phyloP scores from a whole-genome alignment of 257 asterid genomes.

The Petunia secreta region DNA sequence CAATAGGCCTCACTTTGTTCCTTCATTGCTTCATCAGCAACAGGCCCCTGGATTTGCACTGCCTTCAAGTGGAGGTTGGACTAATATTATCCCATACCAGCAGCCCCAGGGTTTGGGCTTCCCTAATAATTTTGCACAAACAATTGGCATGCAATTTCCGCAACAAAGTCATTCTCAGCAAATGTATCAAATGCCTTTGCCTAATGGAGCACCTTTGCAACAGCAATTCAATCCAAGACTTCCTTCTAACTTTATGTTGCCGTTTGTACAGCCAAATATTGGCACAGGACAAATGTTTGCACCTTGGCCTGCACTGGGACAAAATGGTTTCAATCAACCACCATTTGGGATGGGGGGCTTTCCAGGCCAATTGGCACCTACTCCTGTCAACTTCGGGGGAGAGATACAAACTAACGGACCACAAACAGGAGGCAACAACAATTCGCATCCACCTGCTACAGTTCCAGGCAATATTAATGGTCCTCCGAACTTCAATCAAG shows the following conservation, averaged over 20 bases:
- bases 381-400: slow-evolving; percentile 46
- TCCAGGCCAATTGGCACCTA: slow-evolving; percentile 42
- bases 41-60: too few species aligned
- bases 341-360: slow-evolving; percentile 51
- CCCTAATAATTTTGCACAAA: slow-evolving; percentile 25
- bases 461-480: slow-evolving; percentile 30
- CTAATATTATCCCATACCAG: slow-evolving; percentile 46
- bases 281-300: slow-evolving; percentile 43
- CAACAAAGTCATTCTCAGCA: slow-evolving; percentile 54
- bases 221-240: slow-evolving; percentile 59
- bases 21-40: too few species aligned
- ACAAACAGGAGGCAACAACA: slow-evolving; percentile 31
- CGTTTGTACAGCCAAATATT: slow-evolving; percentile 50
- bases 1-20: too few species aligned
- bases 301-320: slow-evolving; percentile 50
- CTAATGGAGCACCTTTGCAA: slow-evolving; percentile 46
- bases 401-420: slow-evolving; percentile 43
- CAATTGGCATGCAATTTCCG: slow-evolving; percentile 59
- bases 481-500: slow-evolving; percentile 42
- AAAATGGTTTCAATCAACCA: slow-evolving; percentile 41
- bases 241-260: slow-evolving; percentile 51
- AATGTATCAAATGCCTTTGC: slow-evolving; percentile 48
- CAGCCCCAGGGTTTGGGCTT: slow-evolving; percentile 53
- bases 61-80: slow-evolving; percentile 52
- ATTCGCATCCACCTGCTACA: slow-evolving; percentile 34